Conservation (phyloP, 495 filamentous ascomycete genomes). For the Xylaria sp. region DNA sequence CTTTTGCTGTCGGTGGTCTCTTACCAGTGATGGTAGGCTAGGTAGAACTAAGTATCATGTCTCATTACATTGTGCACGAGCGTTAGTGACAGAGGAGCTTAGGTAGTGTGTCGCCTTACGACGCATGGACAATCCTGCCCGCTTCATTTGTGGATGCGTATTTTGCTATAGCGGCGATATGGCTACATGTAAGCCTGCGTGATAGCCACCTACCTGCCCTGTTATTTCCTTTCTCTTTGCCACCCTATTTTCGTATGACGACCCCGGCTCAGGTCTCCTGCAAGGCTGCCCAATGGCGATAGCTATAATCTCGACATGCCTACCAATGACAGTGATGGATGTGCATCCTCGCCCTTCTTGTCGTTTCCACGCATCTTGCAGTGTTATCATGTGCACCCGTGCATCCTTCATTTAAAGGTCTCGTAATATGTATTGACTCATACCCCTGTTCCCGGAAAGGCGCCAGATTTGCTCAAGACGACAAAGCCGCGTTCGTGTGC, state of each 20-base stretch:
- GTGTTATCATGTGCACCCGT: neutral
- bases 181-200: neutral
- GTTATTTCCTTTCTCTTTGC: neutral
- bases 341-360: neutral
- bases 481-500: slow-evolving; percentile 85
- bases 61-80: neutral
- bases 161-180: neutral
- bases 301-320: neutral
- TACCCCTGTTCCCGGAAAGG: slow-evolving; percentile 95
- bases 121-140: neutral
- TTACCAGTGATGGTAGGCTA: neutral
- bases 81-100: neutral
- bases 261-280: neutral
- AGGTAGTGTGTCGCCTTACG: neutral
- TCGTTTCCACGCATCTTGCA: neutral
- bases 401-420: neutral
- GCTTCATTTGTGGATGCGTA: neutral
- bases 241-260: neutral
- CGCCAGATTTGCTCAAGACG: slow-evolving; percentile 87
- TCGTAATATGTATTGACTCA: slow-evolving; percentile 51
- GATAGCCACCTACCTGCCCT: neutral
- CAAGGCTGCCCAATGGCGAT: neutral
- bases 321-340: neutral
- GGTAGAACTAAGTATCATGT: neutral
- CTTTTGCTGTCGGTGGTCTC: neutral